Conservation (phyloP, 805 yeast species). For the Saccharomycopsis guyanensis region DNA sequence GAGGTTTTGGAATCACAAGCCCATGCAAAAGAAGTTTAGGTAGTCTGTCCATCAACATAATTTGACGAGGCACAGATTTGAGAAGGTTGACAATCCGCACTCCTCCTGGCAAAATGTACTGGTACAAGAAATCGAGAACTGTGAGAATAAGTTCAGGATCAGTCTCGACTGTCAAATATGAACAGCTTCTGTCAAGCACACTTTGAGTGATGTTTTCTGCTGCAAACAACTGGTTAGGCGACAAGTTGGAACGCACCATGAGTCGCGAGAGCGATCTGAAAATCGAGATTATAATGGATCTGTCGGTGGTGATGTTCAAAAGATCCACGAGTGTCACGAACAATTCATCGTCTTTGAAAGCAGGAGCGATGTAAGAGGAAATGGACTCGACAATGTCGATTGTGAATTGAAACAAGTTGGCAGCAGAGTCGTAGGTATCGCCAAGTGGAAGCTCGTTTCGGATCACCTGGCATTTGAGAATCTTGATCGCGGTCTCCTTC, state of each 20-base stretch:
- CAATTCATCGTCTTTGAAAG: slow-evolving; percentile 59
- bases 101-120: slow-evolving; percentile 60
- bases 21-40: slow-evolving; percentile 54
- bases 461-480: slow-evolving; percentile 32
- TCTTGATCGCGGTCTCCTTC: slow-evolving; percentile 34
- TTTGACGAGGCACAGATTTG: slow-evolving; percentile 39
- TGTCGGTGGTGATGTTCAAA: slow-evolving; percentile 50
- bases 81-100: slow-evolving; percentile 47
- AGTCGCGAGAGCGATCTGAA: slow-evolving; percentile 75
- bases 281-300: slow-evolving; percentile 59
- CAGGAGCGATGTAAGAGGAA: slow-evolving; percentile 74
- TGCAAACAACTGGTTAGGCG: slow-evolving; percentile 37
- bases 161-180: slow-evolving; percentile 51
- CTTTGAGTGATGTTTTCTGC: slow-evolving; percentile 40
- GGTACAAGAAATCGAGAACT: slow-evolving; percentile 74
- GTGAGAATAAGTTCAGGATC: slow-evolving; percentile 69
- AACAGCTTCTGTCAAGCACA: slow-evolving; percentile 46
- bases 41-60: slow-evolving; percentile 48
- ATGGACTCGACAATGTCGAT: slow-evolving; percentile 80
- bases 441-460: slow-evolving; percentile 24
- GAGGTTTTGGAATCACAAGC: slow-evolving; percentile 31
- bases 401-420: slow-evolving; percentile 57
- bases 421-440: slow-evolving; percentile 24
- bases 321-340: slow-evolving; percentile 48
- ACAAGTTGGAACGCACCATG: slow-evolving; percentile 48